phyloP scores from a whole-genome alignment of 2,329 filamentous ascomycete species.

The Botrytis deweyae region DNA sequence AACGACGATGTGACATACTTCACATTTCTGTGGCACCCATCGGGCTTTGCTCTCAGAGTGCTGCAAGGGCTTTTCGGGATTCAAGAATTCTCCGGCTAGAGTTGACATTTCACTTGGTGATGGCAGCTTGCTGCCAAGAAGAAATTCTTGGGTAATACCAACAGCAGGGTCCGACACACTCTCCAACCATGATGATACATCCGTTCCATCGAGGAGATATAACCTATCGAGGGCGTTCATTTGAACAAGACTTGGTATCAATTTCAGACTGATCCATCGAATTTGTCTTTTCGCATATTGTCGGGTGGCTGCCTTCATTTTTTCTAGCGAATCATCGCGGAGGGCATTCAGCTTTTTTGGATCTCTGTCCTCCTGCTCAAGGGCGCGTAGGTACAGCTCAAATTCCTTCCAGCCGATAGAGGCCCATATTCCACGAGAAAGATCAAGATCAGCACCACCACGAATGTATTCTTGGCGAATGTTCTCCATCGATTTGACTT shows the following conservation, averaged over 20 bases:
- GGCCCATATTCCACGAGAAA: conserved; percentile 86
- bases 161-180: conserved; percentile 67
- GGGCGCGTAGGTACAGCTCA: conserved; percentile 62
- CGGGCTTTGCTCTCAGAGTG: conserved; percentile 44
- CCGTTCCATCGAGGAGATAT: conserved; percentile 79
- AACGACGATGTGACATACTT: conserved; percentile 66
- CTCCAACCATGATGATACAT: conserved; percentile 59
- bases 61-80: conserved; percentile 49
- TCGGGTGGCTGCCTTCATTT: conserved; percentile 77
- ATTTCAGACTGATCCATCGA: conserved; percentile 82
- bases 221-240: conserved; percentile 55
- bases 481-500: conserved; percentile 55
- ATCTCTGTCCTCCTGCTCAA: conserved; percentile 38
- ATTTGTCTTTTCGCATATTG: conserved; percentile 85
- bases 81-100: conserved; percentile 56
- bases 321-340: conserved; percentile 62
- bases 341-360: conserved; percentile 52
- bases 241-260: conserved; percentile 66
- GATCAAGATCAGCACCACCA: conserved; percentile 60
- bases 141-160: conserved; percentile 60
- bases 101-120: conserved; percentile 56
- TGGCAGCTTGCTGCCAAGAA: conserved; percentile 49
- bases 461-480: conserved; percentile 47
- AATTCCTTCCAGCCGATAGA: conserved; percentile 97
- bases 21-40: conserved; percentile 61